A percentile compares a stretch with the other conserved stretches of the same genome.
Evolutionary conservation across 768 basidiomycete genomes (phyloP).

Genomic region (Terana coerulea): DNA sequence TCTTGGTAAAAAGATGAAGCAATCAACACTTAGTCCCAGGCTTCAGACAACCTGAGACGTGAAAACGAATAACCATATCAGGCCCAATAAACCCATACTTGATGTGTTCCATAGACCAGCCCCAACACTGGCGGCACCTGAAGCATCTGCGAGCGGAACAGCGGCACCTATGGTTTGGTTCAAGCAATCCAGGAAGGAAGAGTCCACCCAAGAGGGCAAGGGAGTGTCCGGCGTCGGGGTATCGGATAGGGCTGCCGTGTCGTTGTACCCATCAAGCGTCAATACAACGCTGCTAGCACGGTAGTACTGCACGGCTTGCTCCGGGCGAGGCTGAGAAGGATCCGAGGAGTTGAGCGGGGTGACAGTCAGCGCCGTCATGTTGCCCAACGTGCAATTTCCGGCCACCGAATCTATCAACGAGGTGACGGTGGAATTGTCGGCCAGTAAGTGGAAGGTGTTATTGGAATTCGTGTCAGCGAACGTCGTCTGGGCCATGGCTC

Average conservation of each 20-base stretch:
- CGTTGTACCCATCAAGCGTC: slow-evolving; percentile 64
- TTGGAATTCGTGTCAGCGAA: slow-evolving; percentile 27
- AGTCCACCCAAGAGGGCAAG: slow-evolving; percentile 50
- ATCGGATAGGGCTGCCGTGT: slow-evolving; percentile 47
- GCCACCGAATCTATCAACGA: slow-evolving; percentile 28
- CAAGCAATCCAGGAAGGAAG: slow-evolving; percentile 47
- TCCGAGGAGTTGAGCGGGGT: slow-evolving; percentile 30
- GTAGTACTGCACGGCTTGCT: slow-evolving; percentile 65
- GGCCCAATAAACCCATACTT: slow-evolving; percentile 6
- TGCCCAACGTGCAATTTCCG: slow-evolving; percentile 29
- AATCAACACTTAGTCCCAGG: neutral
- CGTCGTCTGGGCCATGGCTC: slow-evolving; percentile 23
- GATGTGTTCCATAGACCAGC: slow-evolving; percentile 1
- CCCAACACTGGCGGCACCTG: slow-evolving; percentile 5
- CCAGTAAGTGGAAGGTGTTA: slow-evolving; percentile 31
- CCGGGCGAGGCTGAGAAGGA: slow-evolving; percentile 34
- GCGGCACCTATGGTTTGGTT: slow-evolving; percentile 59
- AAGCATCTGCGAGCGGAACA: slow-evolving; percentile 50
- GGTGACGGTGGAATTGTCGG: slow-evolving; percentile 32
- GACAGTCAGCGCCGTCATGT: slow-evolving; percentile 31
- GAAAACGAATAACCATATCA: slow-evolving; percentile 9
- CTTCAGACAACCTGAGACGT: slow-evolving; percentile 1
- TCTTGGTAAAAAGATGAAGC: neutral
- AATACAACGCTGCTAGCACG: slow-evolving; percentile 61
- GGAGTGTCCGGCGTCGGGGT: slow-evolving; percentile 41